Percentiles rank a stretch among this genome's conserved stretches.
Evolutionary conservation across 1,284 basidiomycete species (phyloP).

Genomic region (Heterobasidion irregulare): DNA sequence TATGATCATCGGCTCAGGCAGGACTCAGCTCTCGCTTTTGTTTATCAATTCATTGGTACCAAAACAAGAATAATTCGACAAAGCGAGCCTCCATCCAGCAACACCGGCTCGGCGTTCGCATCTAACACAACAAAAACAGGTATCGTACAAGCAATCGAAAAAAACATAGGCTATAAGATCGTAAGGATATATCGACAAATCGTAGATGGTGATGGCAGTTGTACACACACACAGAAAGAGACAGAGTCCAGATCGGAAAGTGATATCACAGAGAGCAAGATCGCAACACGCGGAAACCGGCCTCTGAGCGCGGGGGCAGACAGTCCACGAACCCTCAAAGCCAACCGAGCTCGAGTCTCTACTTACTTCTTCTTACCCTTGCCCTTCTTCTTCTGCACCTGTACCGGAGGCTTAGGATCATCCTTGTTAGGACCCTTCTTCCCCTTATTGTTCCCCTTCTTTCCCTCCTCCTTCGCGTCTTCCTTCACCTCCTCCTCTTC

Average conservation of each 20-base stretch:
- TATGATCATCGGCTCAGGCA: too few relatives aligned
- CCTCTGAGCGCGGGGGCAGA: neutral
- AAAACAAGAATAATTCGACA: neutral
- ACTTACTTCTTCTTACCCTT: slow-evolving; percentile 2
- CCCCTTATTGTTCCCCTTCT: too few relatives aligned
- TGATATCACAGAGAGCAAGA: neutral
- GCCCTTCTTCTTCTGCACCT: slow-evolving; percentile 1
- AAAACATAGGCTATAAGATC: neutral
- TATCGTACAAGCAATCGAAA: too few relatives aligned
- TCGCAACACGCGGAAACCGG: neutral
- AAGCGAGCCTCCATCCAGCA: too few relatives aligned
- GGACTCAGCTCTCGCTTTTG: too few relatives aligned
- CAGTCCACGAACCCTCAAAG: too few relatives aligned
- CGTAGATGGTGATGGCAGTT: neutral
- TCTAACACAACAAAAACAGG: too few relatives aligned
- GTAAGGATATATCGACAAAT: neutral
- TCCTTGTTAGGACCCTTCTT: too few relatives aligned
- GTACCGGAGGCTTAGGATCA: too few relatives aligned
- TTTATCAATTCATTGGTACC: neutral
- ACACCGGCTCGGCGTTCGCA: too few relatives aligned
- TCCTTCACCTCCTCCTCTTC: slow-evolving; percentile 11
- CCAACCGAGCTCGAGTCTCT: too few relatives aligned
- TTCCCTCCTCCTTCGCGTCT: slow-evolving; percentile 1
- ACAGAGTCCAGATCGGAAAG: neutral
- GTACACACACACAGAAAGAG: neutral